A percentile compares a stretch with the other conserved stretches of the same genome.
Evolutionary conservation across 2,329 filamentous ascomycete species (phyloP).

Genomic region (Fusarium napiforme): DNA sequence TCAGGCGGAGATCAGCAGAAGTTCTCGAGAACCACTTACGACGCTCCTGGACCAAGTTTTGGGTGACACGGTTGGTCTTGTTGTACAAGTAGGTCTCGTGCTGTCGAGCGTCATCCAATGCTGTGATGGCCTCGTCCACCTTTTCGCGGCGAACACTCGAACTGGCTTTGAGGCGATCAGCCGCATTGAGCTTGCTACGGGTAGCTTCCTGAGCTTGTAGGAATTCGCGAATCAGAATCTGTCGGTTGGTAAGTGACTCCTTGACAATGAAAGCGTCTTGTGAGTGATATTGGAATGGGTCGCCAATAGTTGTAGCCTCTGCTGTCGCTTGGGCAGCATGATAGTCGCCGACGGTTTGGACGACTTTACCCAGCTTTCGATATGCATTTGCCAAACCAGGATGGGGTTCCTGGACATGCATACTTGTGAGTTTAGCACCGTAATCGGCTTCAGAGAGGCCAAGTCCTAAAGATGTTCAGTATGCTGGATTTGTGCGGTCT

Average conservation of each 20-base stretch:
- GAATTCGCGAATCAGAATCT: slow-evolving; percentile 94
- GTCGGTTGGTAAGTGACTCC: slow-evolving; percentile 95
- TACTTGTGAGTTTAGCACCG: slow-evolving; percentile 85
- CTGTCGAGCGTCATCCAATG: slow-evolving; percentile 86
- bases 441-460: slow-evolving; percentile 94
- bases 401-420: slow-evolving; percentile 92
- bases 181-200: slow-evolving; percentile 83
- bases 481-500: background rate
- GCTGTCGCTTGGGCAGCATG: slow-evolving; percentile 97
- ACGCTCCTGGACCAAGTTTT: slow-evolving; percentile 88
- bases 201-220: slow-evolving; percentile 89
- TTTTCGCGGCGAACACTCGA: slow-evolving; percentile 92
- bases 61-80: slow-evolving; percentile 89
- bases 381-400: slow-evolving; percentile 89
- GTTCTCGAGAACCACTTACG: slow-evolving; percentile 92
- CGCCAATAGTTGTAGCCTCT: slow-evolving; percentile 92
- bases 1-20: slow-evolving; percentile 81
- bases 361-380: slow-evolving; percentile 91
- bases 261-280: slow-evolving; percentile 98
- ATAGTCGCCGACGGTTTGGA: slow-evolving; percentile 93
- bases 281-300: slow-evolving; percentile 94
- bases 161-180: slow-evolving; percentile 87
- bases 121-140: slow-evolving; percentile 94
- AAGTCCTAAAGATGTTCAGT: slow-evolving; percentile 70
- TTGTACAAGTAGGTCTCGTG: slow-evolving; percentile 83